These are phyloP conservation scores for Lachnellula cervina DNA, from an alignment of 2,329 filamentous ascomycete species.

Conservation along the genomic window DNA sequence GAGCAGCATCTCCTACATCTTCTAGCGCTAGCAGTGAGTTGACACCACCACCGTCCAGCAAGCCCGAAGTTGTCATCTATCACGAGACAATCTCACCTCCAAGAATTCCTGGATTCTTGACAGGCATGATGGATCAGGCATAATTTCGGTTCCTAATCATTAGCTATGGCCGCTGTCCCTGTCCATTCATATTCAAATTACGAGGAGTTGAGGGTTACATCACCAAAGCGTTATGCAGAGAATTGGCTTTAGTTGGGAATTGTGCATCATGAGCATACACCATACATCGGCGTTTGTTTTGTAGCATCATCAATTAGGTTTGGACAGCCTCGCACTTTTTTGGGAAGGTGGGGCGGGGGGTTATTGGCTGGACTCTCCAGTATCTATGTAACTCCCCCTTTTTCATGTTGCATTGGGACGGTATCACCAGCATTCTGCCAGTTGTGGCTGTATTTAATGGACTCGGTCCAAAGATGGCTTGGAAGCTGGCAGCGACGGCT, in stretches of 20 bases:
- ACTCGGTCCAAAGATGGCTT: too few species aligned
- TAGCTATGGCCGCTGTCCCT: too few species aligned
- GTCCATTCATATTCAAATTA: not conserved
- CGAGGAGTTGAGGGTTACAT: conserved; percentile 1
- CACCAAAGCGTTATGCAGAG: not conserved
- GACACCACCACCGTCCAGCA: conserved; percentile 1
- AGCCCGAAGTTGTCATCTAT: not conserved
- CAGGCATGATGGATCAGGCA: not conserved
- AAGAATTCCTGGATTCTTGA: conserved; percentile 36
- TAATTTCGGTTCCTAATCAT: too few species aligned
- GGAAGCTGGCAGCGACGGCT: too few species aligned
- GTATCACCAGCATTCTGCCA: not conserved
- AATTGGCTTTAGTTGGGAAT: not conserved
- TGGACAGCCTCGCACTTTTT: not conserved
- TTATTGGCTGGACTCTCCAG: not conserved
- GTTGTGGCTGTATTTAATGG: too few species aligned
- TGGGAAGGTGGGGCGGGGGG: not conserved
- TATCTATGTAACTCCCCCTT: not conserved
- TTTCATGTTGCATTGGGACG: conserved; percentile 3
- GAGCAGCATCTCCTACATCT: conserved; percentile 12
- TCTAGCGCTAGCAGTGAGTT: conserved; percentile 23
- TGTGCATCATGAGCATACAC: not conserved
- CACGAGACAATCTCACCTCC: conserved; percentile 41
- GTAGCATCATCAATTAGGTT: not conserved
- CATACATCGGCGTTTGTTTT: conserved; percentile 3